Base-by-base conservation (phyloP, 495 filamentous ascomycete species). In the Apiosordaria backusii region DNA sequence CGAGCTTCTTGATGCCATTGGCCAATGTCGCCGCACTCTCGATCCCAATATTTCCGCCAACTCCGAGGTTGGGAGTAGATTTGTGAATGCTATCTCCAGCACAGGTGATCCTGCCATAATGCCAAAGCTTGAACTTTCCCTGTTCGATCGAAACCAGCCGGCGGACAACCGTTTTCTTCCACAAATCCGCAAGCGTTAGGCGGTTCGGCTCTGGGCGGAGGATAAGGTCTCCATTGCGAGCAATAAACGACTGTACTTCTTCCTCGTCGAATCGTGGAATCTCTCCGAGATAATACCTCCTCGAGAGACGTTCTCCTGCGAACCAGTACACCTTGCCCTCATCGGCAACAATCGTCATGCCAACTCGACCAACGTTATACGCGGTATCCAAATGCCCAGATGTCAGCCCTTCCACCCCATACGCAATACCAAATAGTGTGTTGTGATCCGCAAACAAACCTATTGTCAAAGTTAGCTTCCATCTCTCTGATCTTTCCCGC, bases 31-130 rank as follows among this genome's bases (percentile, higher is more conserved):
- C 71, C 2, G 64, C 71, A 40, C 63, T 70, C 57, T 72, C 71
- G 25, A 72, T 66, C 25, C 67, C 76, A 5, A 29, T 55, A 54
- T 76, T 71, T 0, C 69, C 69, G 0, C 75, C 76, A 23, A 64
- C 27, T 4, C 73, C 76, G 5, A 79, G 62, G 60, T 77, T 74
- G 1, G 74, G 73, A 0, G 77, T 80, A 57, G 80, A 74, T 66
- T 84, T 84, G 64, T 83, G 81, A 21, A 76, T 80, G 0, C 83
- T 78, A 68, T 88, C 85, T 4, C 86, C 86, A 4, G 84, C 45
- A 4, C 86, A 72, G 0, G 73, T 80, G 19, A 86, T 72, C 5
- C 83, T 79, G 2, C 80, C 81, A 4, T 68, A 67, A n/a, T 76
- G 78, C 80, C 80, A 85, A 5, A 67, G 55, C 27, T 80, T 66